Conservation (phyloP, 139 green algal genomes). For the Tetraselmis striata region DNA sequence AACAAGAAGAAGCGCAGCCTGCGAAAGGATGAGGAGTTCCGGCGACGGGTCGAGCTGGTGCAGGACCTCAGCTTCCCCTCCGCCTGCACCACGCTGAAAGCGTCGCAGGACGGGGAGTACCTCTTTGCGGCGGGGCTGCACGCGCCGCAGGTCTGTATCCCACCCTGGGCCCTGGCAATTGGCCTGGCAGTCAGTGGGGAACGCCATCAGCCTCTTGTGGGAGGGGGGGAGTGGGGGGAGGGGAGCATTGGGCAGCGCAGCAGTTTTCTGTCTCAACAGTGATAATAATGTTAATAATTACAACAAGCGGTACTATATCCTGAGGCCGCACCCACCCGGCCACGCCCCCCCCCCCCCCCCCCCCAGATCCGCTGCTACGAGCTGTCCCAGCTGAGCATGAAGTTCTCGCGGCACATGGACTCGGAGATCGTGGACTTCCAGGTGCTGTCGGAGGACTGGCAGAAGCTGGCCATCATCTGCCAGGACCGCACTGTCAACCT, state of each 20-base stretch:
- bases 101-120: constrained; percentile 78
- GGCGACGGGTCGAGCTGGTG: constrained; percentile 79
- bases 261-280: too few relatives aligned
- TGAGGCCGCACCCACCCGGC: too few relatives aligned
- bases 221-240: too few relatives aligned
- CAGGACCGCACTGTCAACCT: constrained; percentile 76
- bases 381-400: constrained; percentile 85
- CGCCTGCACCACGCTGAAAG: constrained; percentile 77
- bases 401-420: constrained; percentile 94
- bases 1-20: constrained; percentile 80
- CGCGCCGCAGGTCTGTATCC: constrained; percentile 38
- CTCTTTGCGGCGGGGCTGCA: constrained; percentile 82
- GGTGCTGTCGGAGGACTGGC: constrained; percentile 87
- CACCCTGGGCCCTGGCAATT: too few relatives aligned
- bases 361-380: constrained; percentile 81
- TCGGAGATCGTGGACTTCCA: constrained; percentile 91
- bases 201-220: too few relatives aligned
- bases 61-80: constrained; percentile 86
- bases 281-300: too few relatives aligned
- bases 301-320: too few relatives aligned
- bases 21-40: constrained; percentile 76
- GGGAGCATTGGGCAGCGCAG: too few relatives aligned
- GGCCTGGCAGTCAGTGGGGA: too few relatives aligned
- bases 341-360: too few relatives aligned
- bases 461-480: constrained; percentile 90